Conservation (phyloP, 2,329 filamentous ascomycete genomes). For the Cercospora sesami region DNA sequence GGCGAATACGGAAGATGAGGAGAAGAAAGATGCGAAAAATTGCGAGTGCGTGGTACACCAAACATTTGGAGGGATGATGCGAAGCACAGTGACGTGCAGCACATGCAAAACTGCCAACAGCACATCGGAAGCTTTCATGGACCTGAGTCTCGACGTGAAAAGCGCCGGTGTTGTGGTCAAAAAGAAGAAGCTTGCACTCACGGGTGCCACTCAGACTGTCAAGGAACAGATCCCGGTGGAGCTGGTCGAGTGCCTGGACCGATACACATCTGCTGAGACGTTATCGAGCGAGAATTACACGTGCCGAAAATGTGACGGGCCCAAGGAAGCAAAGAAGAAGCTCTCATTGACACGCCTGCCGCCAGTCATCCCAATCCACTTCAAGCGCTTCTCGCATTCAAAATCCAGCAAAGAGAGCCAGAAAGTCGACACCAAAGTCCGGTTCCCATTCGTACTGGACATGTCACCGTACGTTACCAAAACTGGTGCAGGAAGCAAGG, state of each 20-base stretch:
- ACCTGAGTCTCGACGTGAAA: conserved; percentile 85
- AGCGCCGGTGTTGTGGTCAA: conserved; percentile 58
- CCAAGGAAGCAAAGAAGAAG: conserved; percentile 78
- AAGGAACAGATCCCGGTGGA: conserved; percentile 42
- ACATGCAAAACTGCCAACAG: conserved; percentile 80
- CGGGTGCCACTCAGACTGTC: conserved; percentile 41
- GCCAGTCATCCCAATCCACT: conserved; percentile 85
- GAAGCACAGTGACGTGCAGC: conserved; percentile 86
- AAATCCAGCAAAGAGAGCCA: conserved; percentile 69
- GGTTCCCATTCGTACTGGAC: conserved; percentile 83
- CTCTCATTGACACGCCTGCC: conserved; percentile 81
- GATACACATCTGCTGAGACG: conserved; percentile 83
- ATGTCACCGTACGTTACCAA: conserved; percentile 79
- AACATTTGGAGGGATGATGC: conserved; percentile 89
- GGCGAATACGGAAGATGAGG: conserved; percentile 60
- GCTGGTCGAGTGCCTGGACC: conserved; percentile 68
- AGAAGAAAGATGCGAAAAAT: conserved; percentile 37
- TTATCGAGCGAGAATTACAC: conserved; percentile 74
- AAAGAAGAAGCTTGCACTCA: conserved; percentile 56
- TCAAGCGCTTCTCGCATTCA: conserved; percentile 60
- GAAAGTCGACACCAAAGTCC: conserved; percentile 84
- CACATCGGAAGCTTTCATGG: conserved; percentile 84
- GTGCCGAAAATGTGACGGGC: conserved; percentile 73
- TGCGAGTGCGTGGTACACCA: conserved; percentile 93
- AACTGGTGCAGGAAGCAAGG: conserved; percentile 14